Percentiles rank a stretch among this genome's conserved stretches.
Evolutionary conservation across 2,329 filamentous ascomycete species (phyloP).

Genomic region (Hymenoscyphus fraxineus): DNA sequence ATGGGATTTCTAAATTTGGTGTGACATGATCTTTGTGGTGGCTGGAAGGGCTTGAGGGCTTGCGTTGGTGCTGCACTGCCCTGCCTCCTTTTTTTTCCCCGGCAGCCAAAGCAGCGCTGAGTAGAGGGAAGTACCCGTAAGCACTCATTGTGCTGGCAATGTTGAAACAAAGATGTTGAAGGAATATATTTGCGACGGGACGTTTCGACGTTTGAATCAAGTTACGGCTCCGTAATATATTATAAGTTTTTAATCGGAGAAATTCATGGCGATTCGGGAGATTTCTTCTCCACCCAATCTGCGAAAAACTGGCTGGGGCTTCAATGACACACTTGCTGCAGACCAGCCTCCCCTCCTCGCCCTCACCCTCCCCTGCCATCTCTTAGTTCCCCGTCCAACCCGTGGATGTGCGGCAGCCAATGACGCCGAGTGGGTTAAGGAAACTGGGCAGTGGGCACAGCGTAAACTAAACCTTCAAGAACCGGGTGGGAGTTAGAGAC

Average conservation of each 20-base stretch:
- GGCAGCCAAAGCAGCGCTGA: not conserved
- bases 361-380: not conserved
- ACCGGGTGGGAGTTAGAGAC: not conserved
- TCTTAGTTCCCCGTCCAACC: constrained; percentile 1
- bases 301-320: not conserved
- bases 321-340: not conserved
- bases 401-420: not conserved
- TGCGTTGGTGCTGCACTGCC: not conserved
- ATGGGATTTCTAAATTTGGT: not conserved
- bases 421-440: not conserved
- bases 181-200: not conserved
- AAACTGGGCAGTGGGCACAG: not conserved
- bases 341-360: not conserved
- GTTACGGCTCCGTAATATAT: no score
- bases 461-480: not conserved
- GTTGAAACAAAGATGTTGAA: not conserved
- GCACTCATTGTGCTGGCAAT: not conserved
- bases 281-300: not conserved
- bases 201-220: not conserved
- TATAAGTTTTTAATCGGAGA: not conserved
- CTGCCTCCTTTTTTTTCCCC: not conserved
- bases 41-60: not conserved
- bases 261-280: not conserved
- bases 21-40: not conserved
- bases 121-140: not conserved